Evolutionary conservation across 1,284 basidiomycete genomes (phyloP), one percentile per base, ranked within the genome.

Genomic region (Waitea zeae): DNA sequence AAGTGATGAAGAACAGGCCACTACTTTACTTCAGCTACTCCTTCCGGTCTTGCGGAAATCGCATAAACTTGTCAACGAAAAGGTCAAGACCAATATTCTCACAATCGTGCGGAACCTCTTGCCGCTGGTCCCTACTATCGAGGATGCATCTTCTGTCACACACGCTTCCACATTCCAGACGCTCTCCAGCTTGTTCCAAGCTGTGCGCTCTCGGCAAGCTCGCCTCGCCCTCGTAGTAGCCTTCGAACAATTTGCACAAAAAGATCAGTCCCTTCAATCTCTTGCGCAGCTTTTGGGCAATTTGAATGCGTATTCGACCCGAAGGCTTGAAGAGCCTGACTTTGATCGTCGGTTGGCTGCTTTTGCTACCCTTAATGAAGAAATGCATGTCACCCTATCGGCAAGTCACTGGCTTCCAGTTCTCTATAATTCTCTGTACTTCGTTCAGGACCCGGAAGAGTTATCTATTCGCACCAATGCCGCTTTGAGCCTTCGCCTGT

Each of bases 371-470:
- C 58, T 99, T 35, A 93, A 88, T 52, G 79, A 81, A 35, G 56
- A 54, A 0, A 41, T 65, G 4, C 68, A 75, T 49, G 39, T 47
- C 33, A 51, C 58, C 0, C 48, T 88, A 2, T 60, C 69, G 0
- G 46, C 59, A 12, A 51, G 51, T 1, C 70, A 87, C 33, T 98
- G 93, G 95, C 54, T 79, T 15, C 84, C 89, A 1, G 44, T 98
- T 26, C 54, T 96, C 2, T 74, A 87, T 59, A 88, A 88, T 50
- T 70, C 81, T 54, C 61, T 97, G 15, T 73, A 77, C 58, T 88
- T 79, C 57, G 71, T 97, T 34, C 84, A 89, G 49, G 90, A 98
- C 49, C 70, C 82, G 0, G 76, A 81, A 5, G 95, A 98, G 50
- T 58, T 98, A 24, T 78, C 87, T 1, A 71, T 98, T 35, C 69